Evolutionary conservation across 2,329 filamentous ascomycete species (phyloP).

Genomic region (Ophiocordyceps robertsii): DNA sequence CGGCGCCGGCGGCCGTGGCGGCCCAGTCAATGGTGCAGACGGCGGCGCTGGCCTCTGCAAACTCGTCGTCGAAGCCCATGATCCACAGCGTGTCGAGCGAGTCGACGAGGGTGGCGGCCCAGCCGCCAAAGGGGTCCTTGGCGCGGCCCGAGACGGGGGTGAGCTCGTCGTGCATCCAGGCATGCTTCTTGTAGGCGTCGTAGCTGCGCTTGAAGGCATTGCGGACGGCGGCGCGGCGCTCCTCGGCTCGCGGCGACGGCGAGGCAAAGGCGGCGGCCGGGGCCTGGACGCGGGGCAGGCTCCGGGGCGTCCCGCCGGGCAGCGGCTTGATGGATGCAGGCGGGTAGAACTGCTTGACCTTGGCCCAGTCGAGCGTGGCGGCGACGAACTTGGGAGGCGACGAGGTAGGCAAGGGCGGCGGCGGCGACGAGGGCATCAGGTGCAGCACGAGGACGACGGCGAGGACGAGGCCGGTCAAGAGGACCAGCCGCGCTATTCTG

Average conservation of each 20-base stretch:
- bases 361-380: conserved; percentile 18
- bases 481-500: conserved; percentile 9
- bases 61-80: conserved; percentile 45
- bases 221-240: conserved; percentile 24
- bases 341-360: conserved; percentile 12
- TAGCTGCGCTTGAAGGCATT: conserved; percentile 29
- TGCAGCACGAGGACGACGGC: conserved; percentile 10
- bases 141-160: conserved; percentile 30
- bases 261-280: conserved; percentile 8
- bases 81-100: conserved; percentile 49
- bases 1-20: conserved; percentile 24
- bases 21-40: conserved; percentile 38
- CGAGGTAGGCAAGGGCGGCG: not conserved
- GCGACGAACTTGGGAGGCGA: conserved; percentile 7
- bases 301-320: conserved; percentile 11
- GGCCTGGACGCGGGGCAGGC: conserved; percentile 18
- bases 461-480: conserved; percentile 8
- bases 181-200: conserved; percentile 35
- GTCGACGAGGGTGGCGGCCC: conserved; percentile 48
- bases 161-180: conserved; percentile 41
- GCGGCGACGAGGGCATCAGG: conserved; percentile 6
- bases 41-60: conserved; percentile 36
- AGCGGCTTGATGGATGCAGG: conserved; percentile 17
- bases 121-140: conserved; percentile 37
- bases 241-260: conserved; percentile 7